These are phyloP conservation scores for Eimeria necatrix DNA, from an alignment of 169 alveolate genomes.

Conservation along the genomic window DNA sequence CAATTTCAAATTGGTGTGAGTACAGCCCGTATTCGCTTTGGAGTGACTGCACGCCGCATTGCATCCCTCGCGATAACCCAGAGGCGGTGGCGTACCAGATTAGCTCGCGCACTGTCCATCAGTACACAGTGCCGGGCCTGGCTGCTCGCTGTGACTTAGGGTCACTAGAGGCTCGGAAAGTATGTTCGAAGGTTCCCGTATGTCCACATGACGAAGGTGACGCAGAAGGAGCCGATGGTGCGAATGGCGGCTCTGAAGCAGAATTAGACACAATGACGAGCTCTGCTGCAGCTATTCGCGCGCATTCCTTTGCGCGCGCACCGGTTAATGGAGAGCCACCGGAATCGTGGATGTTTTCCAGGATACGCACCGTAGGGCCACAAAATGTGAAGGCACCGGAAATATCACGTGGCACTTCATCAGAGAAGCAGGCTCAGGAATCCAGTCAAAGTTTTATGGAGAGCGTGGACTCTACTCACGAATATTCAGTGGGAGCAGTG, in stretches of 20 bases:
- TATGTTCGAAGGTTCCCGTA: slow-evolving; percentile 32
- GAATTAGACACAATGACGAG: neutral
- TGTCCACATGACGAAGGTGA: neutral
- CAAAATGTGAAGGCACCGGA: neutral
- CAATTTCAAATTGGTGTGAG: neutral
- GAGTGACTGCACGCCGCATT: slow-evolving; percentile 57
- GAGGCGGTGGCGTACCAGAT: neutral
- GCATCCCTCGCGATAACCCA: neutral
- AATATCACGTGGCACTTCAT: neutral
- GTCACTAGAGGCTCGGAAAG: neutral
- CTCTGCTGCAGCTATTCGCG: slow-evolving; percentile 26
- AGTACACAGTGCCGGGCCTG: slow-evolving; percentile 71
- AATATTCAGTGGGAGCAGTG: neutral
- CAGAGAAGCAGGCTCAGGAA: neutral
- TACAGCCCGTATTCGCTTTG: slow-evolving; percentile 65
- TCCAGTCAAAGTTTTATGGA: neutral
- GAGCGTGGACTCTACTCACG: neutral
- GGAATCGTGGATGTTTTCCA: neutral
- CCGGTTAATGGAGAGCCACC: neutral
- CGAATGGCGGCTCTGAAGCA: neutral
- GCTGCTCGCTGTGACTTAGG: slow-evolving; percentile 41
- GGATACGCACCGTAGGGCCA: neutral
- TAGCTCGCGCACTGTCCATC: slow-evolving; percentile 65
- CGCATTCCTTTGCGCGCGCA: slow-evolving; percentile 4
- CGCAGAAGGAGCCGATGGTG: neutral